Conservation (phyloP, 1,139 yeast species). For the Petasospora fabianii region DNA sequence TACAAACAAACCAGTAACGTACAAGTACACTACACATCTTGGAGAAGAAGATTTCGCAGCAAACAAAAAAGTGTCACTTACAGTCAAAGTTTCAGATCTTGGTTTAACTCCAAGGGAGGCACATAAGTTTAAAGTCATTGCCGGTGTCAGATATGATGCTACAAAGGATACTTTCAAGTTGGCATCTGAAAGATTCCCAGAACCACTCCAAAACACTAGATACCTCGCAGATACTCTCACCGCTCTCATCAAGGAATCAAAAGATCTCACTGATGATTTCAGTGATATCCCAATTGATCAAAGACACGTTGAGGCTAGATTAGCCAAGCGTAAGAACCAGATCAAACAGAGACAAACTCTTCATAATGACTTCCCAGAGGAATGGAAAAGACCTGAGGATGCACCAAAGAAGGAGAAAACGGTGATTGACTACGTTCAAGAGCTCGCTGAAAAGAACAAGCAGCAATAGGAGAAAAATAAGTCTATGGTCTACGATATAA, state of each 20-base stretch:
- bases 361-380: constrained; percentile 57
- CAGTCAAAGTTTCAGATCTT: constrained; percentile 52
- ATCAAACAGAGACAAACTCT: constrained; percentile 17
- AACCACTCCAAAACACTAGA: constrained; percentile 84
- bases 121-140: constrained; percentile 75
- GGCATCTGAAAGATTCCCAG: constrained; percentile 59
- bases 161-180: constrained; percentile 56
- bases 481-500: background rate
- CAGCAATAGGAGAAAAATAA: background rate
- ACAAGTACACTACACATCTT: constrained; percentile 69
- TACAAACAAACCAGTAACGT: constrained; percentile 52
- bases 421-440: constrained; percentile 20
- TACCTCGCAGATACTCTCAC: constrained; percentile 63
- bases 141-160: constrained; percentile 75
- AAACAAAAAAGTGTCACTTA: constrained; percentile 65
- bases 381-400: constrained; percentile 79
- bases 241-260: constrained; percentile 61
- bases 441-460: constrained; percentile 6
- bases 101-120: constrained; percentile 47
- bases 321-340: constrained; percentile 38
- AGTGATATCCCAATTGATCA: constrained; percentile 79
- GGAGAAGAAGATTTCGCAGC: constrained; percentile 63
- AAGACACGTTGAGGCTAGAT: constrained; percentile 54
- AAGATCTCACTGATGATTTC: constrained; percentile 58
- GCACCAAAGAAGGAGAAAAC: constrained; percentile 42